Conservation (phyloP, 805 yeast species). For the Candida boidinii region DNA sequence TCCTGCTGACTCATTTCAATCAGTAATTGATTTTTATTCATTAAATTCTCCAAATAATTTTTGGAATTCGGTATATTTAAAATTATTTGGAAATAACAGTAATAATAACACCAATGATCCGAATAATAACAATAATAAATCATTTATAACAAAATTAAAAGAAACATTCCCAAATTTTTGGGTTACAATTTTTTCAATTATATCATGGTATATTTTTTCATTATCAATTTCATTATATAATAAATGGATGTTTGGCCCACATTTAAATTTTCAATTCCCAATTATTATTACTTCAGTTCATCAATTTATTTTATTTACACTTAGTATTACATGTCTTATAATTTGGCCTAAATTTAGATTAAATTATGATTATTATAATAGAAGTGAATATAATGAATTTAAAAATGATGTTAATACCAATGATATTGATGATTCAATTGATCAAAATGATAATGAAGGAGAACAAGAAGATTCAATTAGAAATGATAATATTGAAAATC, state of each 20-base stretch:
- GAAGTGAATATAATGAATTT: constrained; percentile 6
- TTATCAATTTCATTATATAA: constrained; percentile 72
- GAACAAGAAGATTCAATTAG: constrained; percentile 3
- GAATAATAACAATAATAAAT: not conserved
- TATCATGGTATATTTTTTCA: constrained; percentile 60
- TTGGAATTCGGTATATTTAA: no score
- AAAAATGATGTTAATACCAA: constrained; percentile 8
- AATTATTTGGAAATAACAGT: no score
- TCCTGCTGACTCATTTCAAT: no score
- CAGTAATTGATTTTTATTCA: no score
- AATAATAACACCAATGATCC: not conserved
- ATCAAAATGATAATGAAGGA: no score
- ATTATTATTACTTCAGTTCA: constrained; percentile 78
- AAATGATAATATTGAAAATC: constrained; percentile 4
- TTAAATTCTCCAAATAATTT: no score
- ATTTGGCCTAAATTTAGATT: constrained; percentile 43
- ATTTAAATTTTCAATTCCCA: constrained; percentile 76
- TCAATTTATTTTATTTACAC: constrained; percentile 57
- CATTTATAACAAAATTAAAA: constrained; percentile 6
- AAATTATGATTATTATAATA: constrained; percentile 5
- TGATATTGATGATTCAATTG: constrained; percentile 1
- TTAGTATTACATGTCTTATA: constrained; percentile 40
- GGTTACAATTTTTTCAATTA: constrained; percentile 18
- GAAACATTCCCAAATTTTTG: constrained; percentile 19
- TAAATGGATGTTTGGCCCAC: constrained; percentile 94